Base-by-base conservation (phyloP, 2,329 filamentous ascomycete genomes). In the Beauveria pseudobassiana region DNA sequence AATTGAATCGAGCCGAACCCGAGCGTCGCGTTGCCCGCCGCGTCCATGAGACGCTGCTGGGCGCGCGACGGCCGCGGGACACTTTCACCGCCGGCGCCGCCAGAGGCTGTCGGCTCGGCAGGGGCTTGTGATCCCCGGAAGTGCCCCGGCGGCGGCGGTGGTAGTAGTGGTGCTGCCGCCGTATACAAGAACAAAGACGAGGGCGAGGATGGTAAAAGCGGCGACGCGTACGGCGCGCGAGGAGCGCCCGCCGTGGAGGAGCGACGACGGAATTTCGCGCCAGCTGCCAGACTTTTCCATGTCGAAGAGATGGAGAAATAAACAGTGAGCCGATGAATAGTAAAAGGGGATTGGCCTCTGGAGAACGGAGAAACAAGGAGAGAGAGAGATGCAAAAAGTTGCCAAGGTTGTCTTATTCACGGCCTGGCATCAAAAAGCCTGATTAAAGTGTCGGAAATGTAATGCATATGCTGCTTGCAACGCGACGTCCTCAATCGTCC, bases 1-100 rank as follows among this genome's bases (percentile, higher is more conserved):
- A 62, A 62, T 22, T 52, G 60, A 10, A 62, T 57, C 5, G 52
- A 56, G 12, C 34, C 62, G 58, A 70, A 69, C 16, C 69, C 69
- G 20, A 71, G 62, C 3, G 69, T 70, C 42, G 65, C 55, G 63
- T 71, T 71, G 38, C 65, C 65, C 3, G 67, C 67, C 12, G 65
- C 64, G 43, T 55, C 45, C 30, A 64, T 51, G 46, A 59, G 46
- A 24, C 45, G 45, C 9, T n/a, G 45, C 57, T 52, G 24, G 16
- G 30, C 55, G 20, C 28, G 43, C 18, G 58, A 60, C n/a, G 58
- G 58, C 20, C 26, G 38, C 26, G 12, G 34, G 34, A 38, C 34
- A 10, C 18, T 26, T 26, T 7, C 14, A 20, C 30, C 9, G 24
- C 8, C 6, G 26, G 20, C 5, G 28, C 30, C 30, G 12, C 34